A percentile compares a stretch with the other conserved stretches of the same genome.
These are phyloP conservation scores for Salvia splendens DNA, from an alignment of 257 asterid genomes.

Conservation along the genomic window DNA sequence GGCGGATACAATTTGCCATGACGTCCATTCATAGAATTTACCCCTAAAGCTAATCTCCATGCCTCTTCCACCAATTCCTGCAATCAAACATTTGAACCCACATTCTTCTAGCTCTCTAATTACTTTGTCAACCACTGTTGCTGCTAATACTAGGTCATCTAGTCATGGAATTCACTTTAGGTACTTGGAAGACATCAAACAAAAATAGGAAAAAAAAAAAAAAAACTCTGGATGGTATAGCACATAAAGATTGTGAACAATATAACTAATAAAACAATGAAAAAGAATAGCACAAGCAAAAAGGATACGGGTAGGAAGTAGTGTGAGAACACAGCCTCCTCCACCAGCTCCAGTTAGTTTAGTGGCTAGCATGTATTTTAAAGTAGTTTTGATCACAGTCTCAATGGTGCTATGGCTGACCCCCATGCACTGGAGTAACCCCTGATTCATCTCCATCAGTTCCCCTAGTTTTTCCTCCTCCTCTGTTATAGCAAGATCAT, in stretches of 20 bases:
- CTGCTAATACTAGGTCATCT: conserved; percentile 63
- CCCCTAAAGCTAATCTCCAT: conserved; percentile 72
- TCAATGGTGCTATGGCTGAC: conserved; percentile 93
- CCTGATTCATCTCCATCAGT: conserved; percentile 95
- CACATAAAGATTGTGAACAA: neutral
- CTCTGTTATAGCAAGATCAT: conserved; percentile 86
- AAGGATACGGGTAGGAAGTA: conserved; percentile 90
- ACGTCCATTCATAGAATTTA: too few species aligned
- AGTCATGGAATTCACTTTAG: conserved; percentile 51
- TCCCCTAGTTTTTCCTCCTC: conserved; percentile 88
- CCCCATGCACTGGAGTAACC: conserved; percentile 92
- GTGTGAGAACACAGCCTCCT: conserved; percentile 96
- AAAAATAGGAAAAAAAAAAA: conserved; percentile 13
- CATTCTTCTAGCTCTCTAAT: conserved; percentile 68
- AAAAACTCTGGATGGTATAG: neutral
- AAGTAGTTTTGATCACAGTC: conserved; percentile 70
- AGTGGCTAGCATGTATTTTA: conserved; percentile 74
- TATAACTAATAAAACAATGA: conserved; percentile 13
- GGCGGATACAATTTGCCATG: too few species aligned
- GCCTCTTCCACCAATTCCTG: conserved; percentile 92
- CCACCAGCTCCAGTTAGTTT: conserved; percentile 99
- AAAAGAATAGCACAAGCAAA: conserved; percentile 6
- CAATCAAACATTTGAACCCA: conserved; percentile 81
- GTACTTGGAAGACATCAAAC: neutral
- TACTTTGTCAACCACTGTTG: conserved; percentile 73